A percentile compares a stretch with the other conserved stretches of the same genome.
phyloP scores from a whole-genome alignment of 2,329 filamentous ascomycete genomes.

The Rugonectria rugulosa region DNA sequence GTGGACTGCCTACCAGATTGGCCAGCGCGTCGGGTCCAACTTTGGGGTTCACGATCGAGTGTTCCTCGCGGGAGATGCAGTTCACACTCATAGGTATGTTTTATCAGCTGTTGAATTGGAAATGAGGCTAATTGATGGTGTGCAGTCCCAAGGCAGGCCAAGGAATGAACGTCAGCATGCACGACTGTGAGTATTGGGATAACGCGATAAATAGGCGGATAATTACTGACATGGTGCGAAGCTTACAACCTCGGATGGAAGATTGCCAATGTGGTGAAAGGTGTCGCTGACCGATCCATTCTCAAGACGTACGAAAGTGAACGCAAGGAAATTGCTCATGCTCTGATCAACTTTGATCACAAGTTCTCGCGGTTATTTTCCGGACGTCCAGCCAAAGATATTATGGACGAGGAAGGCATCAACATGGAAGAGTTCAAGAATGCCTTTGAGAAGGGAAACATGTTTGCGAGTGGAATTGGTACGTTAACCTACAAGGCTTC shows the following conservation, averaged over 20 bases:
- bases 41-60: slow-evolving; percentile 47
- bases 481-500: background rate
- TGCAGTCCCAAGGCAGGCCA: slow-evolving; percentile 70
- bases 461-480: slow-evolving; percentile 37
- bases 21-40: slow-evolving; percentile 56
- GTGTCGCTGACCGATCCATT: slow-evolving; percentile 50
- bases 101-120: background rate
- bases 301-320: slow-evolving; percentile 60
- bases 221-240: background rate
- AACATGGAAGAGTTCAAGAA: slow-evolving; percentile 69
- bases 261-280: slow-evolving; percentile 55
- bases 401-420: slow-evolving; percentile 68
- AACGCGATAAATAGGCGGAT: background rate
- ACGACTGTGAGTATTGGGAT: slow-evolving; percentile 53
- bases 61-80: slow-evolving; percentile 75
- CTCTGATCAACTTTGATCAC: slow-evolving; percentile 71
- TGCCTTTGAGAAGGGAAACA: slow-evolving; percentile 65
- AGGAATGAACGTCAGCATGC: slow-evolving; percentile 77
- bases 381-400: slow-evolving; percentile 60
- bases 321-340: slow-evolving; percentile 66
- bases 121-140: slow-evolving; percentile 58
- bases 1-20: slow-evolving; percentile 62
- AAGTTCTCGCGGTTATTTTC: slow-evolving; percentile 62
- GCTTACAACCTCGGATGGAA: slow-evolving; percentile 64
- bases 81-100: slow-evolving; percentile 53